Conservation (phyloP, 73 alveolate species). For the Diophrys appendiculata region DNA sequence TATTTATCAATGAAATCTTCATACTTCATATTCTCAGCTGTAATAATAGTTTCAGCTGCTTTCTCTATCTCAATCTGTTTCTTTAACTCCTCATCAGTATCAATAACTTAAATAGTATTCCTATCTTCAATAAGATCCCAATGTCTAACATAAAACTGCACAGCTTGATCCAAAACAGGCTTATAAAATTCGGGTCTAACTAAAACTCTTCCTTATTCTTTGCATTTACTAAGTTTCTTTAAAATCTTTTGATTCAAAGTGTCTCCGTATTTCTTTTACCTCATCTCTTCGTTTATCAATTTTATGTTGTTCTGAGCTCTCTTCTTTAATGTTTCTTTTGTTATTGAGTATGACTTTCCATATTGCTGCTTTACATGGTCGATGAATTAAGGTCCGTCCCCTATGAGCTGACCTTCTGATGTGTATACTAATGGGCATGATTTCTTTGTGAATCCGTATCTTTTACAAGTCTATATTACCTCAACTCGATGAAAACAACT, state of each 20-base stretch:
- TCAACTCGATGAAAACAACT: background rate
- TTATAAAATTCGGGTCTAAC: slow-evolving; percentile 39
- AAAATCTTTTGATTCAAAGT: slow-evolving; percentile 37
- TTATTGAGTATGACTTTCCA: slow-evolving; percentile 40
- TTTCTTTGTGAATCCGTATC: slow-evolving; percentile 60
- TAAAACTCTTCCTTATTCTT: slow-evolving; percentile 30
- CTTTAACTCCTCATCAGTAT: slow-evolving; percentile 21
- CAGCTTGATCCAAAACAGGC: slow-evolving; percentile 22
- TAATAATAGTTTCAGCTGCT: slow-evolving; percentile 16
- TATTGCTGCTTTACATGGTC: slow-evolving; percentile 57
- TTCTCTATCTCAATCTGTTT: background rate
- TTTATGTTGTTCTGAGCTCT: slow-evolving; percentile 43
- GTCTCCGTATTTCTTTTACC: slow-evolving; percentile 52
- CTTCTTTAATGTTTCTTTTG: slow-evolving; percentile 53
- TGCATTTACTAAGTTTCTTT: slow-evolving; percentile 24
- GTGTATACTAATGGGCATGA: slow-evolving; percentile 72
- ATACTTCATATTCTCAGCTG: slow-evolving; percentile 20
- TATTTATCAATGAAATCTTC: slow-evolving; percentile 40
- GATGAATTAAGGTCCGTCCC: slow-evolving; percentile 57
- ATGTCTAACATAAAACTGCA: slow-evolving; percentile 40
- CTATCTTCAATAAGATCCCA: slow-evolving; percentile 1
- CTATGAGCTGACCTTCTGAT: slow-evolving; percentile 67
- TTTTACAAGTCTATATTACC: slow-evolving; percentile 32
- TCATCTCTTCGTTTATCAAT: slow-evolving; percentile 56
- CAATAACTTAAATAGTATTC: background rate